Base-by-base conservation (phyloP, 176 grass and related monocot species). In the Aegilops tauschii region DNA sequence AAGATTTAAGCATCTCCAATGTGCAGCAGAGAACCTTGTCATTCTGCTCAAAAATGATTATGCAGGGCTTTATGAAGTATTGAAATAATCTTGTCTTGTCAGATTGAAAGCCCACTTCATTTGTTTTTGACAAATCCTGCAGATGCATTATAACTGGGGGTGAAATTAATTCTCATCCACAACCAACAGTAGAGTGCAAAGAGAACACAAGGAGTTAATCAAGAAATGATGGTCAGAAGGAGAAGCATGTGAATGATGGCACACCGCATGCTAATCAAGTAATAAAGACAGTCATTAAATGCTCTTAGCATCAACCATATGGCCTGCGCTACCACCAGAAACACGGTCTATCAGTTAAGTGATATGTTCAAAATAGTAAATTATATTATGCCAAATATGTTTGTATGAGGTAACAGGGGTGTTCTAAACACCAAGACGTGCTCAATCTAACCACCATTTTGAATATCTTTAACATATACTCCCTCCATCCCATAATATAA, bases 61-160 rank as follows among this genome's bases (percentile, higher is more conserved):
- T 87, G 82, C 94, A 97, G 20, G 94, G 94, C 37, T 86, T 90
- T 72, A 97, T 49, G 63, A 89, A 88, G 84, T 90, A 92, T 50
- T 87, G 87, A 88, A 92, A 92, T 75, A 40, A 58, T 84, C 81
- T 82, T 59, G 80, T 92, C 29, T 90, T 82, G 39, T 94, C 85
- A 65, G 85, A 90, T 82, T 92, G 84, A 81, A 85, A 79, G 44
- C 79, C 80, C 84, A 59, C 25, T 20, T 93, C 88, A 58, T 88
- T 79, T 54, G 77, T 76, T 92, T 93, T 92, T 23, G 90, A 89
- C 49, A 97, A 65, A 82, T 90, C 90, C 94, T 97, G 88, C 77
- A 83, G 50, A 86, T 25, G 78, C 74, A 92, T 29, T 61, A 93
- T 73, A 82, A n/a, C 20, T 79, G 42, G 25, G 64, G 21, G 5